Base-by-base conservation (phyloP, 345 rosid genomes). In the Pistacia atlantica region DNA sequence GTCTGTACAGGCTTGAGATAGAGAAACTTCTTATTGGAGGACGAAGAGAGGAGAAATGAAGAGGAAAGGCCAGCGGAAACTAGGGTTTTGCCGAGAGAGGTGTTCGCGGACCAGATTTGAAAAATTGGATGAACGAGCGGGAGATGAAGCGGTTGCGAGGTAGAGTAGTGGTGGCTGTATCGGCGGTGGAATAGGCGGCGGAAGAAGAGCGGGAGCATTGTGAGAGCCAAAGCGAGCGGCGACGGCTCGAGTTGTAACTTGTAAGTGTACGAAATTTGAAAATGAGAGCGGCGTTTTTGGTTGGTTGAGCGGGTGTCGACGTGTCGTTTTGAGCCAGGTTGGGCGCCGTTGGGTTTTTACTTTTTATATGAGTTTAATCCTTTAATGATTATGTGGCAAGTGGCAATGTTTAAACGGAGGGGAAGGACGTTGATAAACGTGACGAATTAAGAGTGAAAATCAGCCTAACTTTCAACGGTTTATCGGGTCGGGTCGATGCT, bases 51-150 rank as follows among this genome's bases (percentile, higher is more conserved):
- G 75, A 96, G 95, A 84, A 91, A 93, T 79, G 98, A 86, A 65
- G 90, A 84, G 72, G 99, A 91, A 68, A 96, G 87, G 75, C 99
- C 99, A 5, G 98, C 82, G 80, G 99, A 91, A 81, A 95, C 89
- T 9, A 95, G 92, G 83, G 99, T 95, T 90, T 95, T 93, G 72
- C 97, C 99, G 38, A 93, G 91, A 68, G 93, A 89, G 64, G 98
- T 95, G 88, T 95, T 95, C 83, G 98, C 81, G 82, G 91, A 88
- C 97, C 99, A 95, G 48, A 91, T 78, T 48, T 85, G 74, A 79
- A 81, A 93, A 74, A 92, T 85, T 5, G 99, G 98, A 78, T 88
- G 87, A 75, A 85, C 80, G 79, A 95, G 97, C 1, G 97, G 90
- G 14, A 83, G 18, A 71, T 78, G 71, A 48, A 81, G 77, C 11